A percentile compares a stretch with the other conserved stretches of the same genome.
These are phyloP conservation scores for Tuber calosporum DNA, from an alignment of 495 filamentous ascomycete species.

Conservation along the genomic window DNA sequence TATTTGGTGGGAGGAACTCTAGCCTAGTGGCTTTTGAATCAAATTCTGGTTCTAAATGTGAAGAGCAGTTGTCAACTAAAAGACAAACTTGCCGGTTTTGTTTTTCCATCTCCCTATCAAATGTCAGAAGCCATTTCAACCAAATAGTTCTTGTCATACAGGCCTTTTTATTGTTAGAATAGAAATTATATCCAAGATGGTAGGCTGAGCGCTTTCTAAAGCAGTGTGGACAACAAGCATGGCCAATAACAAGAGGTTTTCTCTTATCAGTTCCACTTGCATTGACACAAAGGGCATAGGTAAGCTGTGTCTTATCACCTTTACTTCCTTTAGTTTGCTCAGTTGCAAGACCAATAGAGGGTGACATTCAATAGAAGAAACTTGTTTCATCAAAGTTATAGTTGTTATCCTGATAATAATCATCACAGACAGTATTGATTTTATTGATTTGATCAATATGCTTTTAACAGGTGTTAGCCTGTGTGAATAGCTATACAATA, in stretches of 20 bases:
- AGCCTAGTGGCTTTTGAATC: slow-evolving; percentile 18
- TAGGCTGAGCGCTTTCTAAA: slow-evolving; percentile 29
- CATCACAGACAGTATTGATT: slow-evolving; percentile 21
- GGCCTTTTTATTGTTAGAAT: slow-evolving; percentile 38
- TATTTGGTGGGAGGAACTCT: slow-evolving; percentile 40
- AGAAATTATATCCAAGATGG: slow-evolving; percentile 24
- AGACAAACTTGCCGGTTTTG: slow-evolving; percentile 37
- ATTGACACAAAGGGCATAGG: slow-evolving; percentile 32
- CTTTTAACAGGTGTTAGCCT: no score
- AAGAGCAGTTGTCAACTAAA: slow-evolving; percentile 43
- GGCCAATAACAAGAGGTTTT: slow-evolving; percentile 40
- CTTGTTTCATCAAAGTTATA: slow-evolving; percentile 43
- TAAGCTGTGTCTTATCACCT: slow-evolving; percentile 37
- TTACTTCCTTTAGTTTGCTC: slow-evolving; percentile 8
- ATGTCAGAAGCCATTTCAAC: slow-evolving; percentile 39
- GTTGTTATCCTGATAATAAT: slow-evolving; percentile 35
- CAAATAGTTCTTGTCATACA: slow-evolving; percentile 41
- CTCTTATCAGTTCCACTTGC: slow-evolving; percentile 29
- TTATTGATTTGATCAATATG: slow-evolving; percentile 19
- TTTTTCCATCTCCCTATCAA: slow-evolving; percentile 38
- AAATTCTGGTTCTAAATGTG: slow-evolving; percentile 31
- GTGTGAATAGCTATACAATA: no score
- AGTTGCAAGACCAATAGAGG: slow-evolving; percentile 30
- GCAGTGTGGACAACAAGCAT: slow-evolving; percentile 25
- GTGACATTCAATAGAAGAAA: slow-evolving; percentile 39